Evolutionary conservation across 495 filamentous ascomycete genomes (phyloP).

Genomic region (Acidiella bohemica): DNA sequence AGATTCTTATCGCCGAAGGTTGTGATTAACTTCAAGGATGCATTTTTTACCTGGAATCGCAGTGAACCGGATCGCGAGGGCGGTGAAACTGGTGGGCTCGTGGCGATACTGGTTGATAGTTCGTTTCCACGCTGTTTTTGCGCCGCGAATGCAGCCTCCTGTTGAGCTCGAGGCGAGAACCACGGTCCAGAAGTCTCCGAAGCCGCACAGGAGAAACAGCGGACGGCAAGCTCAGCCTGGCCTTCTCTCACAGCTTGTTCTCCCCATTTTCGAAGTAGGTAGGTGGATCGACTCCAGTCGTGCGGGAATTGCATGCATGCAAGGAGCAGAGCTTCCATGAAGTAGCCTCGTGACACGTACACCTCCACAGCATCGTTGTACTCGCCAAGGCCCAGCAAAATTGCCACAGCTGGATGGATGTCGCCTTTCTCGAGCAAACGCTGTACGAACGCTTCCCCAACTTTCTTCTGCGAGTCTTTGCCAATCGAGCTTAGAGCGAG

Average conservation of each 20-base stretch:
- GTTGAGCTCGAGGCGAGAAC: constrained; percentile 66
- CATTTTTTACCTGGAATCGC: constrained; percentile 47
- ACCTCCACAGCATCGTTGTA: constrained; percentile 91
- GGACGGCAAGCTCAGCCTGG: constrained; percentile 78
- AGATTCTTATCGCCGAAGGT: constrained; percentile 44
- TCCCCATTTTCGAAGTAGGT: constrained; percentile 86
- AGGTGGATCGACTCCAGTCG: constrained; percentile 83
- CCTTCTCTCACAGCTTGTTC: constrained; percentile 77
- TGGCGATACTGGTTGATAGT: constrained; percentile 20
- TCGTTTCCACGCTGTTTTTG: constrained; percentile 20
- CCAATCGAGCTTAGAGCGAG: constrained; percentile 80
- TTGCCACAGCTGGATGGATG: constrained; percentile 78
- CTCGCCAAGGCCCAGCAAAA: constrained; percentile 83
- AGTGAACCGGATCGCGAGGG: constrained; percentile 17
- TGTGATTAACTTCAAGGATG: constrained; percentile 87
- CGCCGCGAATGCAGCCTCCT: constrained; percentile 39
- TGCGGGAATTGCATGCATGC: constrained; percentile 48
- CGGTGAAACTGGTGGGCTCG: constrained; percentile 32
- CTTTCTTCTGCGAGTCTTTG: constrained; percentile 69
- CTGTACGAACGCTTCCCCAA: constrained; percentile 85
- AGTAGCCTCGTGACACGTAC: constrained; percentile 81
- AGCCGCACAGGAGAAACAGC: constrained; percentile 46
- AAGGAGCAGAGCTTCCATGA: constrained; percentile 79
- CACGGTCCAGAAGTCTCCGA: constrained; percentile 52
- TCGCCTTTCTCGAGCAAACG: constrained; percentile 80